A percentile compares a stretch with the other conserved stretches of the same genome.
phyloP scores from a whole-genome alignment of 495 filamentous ascomycete species.

The Aspergillus ostianus region DNA sequence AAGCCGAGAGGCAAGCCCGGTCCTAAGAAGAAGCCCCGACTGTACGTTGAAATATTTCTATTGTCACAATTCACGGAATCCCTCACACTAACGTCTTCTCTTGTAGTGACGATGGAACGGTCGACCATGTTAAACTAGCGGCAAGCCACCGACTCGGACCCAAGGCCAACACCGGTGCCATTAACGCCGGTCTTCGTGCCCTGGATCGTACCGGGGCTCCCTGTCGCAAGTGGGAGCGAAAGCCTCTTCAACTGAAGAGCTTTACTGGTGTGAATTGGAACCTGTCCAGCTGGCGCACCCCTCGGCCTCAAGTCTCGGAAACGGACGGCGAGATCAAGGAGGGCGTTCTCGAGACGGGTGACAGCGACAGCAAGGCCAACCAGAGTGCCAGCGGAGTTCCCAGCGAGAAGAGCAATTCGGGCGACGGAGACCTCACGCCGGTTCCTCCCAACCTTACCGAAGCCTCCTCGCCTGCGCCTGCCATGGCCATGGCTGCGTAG shows the following conservation, averaged over 20 bases:
- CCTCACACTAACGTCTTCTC: slow-evolving; percentile 17
- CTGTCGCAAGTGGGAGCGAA: slow-evolving; percentile 87
- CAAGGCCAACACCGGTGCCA: slow-evolving; percentile 96
- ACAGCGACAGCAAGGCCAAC: slow-evolving; percentile 76
- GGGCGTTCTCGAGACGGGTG: slow-evolving; percentile 46
- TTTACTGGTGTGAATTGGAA: slow-evolving; percentile 91
- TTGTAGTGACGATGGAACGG: slow-evolving; percentile 58
- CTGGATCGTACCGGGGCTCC: slow-evolving; percentile 87
- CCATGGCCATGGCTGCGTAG: slow-evolving; percentile 44
- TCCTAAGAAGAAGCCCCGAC: slow-evolving; percentile 88
- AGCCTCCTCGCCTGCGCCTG: slow-evolving; percentile 46
- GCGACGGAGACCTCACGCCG: slow-evolving; percentile 49
- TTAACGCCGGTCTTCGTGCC: slow-evolving; percentile 93
- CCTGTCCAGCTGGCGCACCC: slow-evolving; percentile 78
- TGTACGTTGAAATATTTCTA: slow-evolving; percentile 61
- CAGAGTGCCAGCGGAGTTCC: slow-evolving; percentile 56
- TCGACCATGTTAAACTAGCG: slow-evolving; percentile 47
- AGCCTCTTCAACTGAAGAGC: slow-evolving; percentile 78
- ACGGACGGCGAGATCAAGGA: slow-evolving; percentile 44
- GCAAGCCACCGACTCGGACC: slow-evolving; percentile 81
- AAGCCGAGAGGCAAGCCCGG: slow-evolving; percentile 83
- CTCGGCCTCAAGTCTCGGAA: slow-evolving; percentile 47
- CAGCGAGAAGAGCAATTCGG: slow-evolving; percentile 71
- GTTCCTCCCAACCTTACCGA: slow-evolving; percentile 41
- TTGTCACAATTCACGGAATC: background rate